phyloP scores from a whole-genome alignment of 805 yeast species.

The Saturnispora halmiae region DNA sequence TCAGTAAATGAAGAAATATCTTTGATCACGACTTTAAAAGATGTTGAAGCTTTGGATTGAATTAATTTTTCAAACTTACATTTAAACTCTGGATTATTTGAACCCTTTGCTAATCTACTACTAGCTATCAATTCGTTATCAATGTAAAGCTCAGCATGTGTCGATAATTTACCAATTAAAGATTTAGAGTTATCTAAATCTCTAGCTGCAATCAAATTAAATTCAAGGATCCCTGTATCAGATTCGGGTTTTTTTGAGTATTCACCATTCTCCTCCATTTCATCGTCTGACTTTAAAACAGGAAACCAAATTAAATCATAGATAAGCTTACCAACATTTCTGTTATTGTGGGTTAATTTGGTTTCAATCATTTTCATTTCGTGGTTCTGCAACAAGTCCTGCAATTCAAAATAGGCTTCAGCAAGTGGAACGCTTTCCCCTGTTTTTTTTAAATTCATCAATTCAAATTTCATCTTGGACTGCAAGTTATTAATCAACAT shows the following conservation, averaged over 20 bases:
- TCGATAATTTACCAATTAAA: conserved; percentile 44
- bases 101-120: conserved; percentile 53
- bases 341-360: conserved; percentile 41
- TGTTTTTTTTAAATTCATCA: conserved; percentile 44
- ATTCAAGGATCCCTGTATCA: conserved; percentile 67
- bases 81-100: conserved; percentile 69
- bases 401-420: conserved; percentile 44
- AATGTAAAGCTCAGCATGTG: conserved; percentile 59
- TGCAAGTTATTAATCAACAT: conserved; percentile 48
- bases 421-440: conserved; percentile 48
- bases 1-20: conserved; percentile 48
- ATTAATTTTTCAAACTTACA: conserved; percentile 53
- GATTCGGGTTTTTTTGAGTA: conserved; percentile 43
- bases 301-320: conserved; percentile 50
- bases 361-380: conserved; percentile 34
- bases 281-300: conserved; percentile 30
- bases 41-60: conserved; percentile 49
- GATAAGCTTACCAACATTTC: conserved; percentile 47
- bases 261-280: conserved; percentile 40
- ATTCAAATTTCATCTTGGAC: conserved; percentile 46
- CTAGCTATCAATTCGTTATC: conserved; percentile 47
- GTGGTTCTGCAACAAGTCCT: conserved; percentile 50
- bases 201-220: conserved; percentile 51
- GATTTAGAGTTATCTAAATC: conserved; percentile 47
- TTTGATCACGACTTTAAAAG: conserved; percentile 46